phyloP scores from a whole-genome alignment of 78 protist genomes.

The Chrysochromulina parva region DNA sequence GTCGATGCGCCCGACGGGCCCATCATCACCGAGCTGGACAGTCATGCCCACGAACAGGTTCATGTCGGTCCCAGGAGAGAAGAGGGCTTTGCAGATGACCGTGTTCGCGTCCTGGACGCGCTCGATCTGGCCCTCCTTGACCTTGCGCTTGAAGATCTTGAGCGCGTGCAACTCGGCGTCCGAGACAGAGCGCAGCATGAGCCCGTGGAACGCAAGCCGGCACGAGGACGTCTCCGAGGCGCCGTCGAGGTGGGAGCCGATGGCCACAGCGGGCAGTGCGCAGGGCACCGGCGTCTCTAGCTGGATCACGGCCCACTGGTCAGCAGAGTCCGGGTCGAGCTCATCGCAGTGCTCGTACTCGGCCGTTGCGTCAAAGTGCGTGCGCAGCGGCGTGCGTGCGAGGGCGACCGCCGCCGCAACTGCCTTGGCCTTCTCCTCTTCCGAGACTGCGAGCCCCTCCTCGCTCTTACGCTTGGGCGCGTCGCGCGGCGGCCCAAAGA shows the following conservation, averaged over 20 bases:
- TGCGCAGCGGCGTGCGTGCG: neutral
- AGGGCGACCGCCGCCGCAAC: neutral
- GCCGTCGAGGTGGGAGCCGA: conserved; percentile 82
- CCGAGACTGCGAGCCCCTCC: no score
- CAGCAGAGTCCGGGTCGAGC: neutral
- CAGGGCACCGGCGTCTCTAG: conserved; percentile 78
- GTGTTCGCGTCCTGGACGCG: conserved; percentile 64
- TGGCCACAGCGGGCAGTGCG: conserved; percentile 56
- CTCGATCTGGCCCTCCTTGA: conserved; percentile 27
- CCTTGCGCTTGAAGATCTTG: neutral
- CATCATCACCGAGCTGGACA: conserved; percentile 44
- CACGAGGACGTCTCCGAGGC: conserved; percentile 54
- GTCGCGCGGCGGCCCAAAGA: neutral
- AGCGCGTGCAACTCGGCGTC: neutral
- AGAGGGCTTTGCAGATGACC: conserved; percentile 71
- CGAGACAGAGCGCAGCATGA: neutral
- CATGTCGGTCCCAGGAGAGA: conserved; percentile 56
- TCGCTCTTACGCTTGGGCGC: neutral
- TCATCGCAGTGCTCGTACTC: conserved; percentile 7
- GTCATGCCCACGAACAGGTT: conserved; percentile 61
- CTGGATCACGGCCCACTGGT: conserved; percentile 51
- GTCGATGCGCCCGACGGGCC: conserved; percentile 70
- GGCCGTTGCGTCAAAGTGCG: neutral
- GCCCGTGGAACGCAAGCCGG: conserved; percentile 17
- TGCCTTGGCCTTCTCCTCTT: no score